Evolutionary conservation across 371 early-diverging fungal species (phyloP).

Genomic region (Rhizomucor pusillus): DNA sequence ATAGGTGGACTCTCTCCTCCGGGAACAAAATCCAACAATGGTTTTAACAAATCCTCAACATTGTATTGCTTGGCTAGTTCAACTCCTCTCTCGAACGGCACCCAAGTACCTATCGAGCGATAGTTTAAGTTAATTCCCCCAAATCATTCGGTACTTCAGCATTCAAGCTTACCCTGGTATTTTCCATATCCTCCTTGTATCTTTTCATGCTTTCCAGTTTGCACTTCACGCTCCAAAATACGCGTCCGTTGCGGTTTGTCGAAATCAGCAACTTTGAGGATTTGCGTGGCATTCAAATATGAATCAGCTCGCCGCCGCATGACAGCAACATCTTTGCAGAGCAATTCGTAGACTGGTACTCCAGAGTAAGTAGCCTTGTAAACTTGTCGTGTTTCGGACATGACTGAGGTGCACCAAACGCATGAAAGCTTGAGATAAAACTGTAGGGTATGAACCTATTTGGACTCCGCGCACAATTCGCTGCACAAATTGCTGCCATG

Average conservation of each 20-base stretch:
- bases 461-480: no score
- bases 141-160: constrained; percentile 10
- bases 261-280: constrained; percentile 90
- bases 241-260: constrained; percentile 88
- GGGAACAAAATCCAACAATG: constrained; percentile 36
- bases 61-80: constrained; percentile 57
- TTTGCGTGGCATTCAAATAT: constrained; percentile 92
- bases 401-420: background rate
- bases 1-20: constrained; percentile 40
- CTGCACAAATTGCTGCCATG: no score
- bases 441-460: no score
- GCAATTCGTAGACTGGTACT: constrained; percentile 87
- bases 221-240: constrained; percentile 86
- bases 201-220: constrained; percentile 81
- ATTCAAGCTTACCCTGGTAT: constrained; percentile 79
- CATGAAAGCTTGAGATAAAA: no score
- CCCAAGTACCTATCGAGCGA: constrained; percentile 58
- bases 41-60: constrained; percentile 38
- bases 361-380: constrained; percentile 86
- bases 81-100: constrained; percentile 82
- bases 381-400: constrained; percentile 14
- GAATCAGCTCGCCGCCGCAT: constrained; percentile 86
- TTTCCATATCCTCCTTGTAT: constrained; percentile 96
- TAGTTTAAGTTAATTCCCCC: background rate
- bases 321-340: constrained; percentile 78